Evolutionary conservation across 176 grass and related monocot species (phyloP).

Genomic region (Ensete glaucum): DNA sequence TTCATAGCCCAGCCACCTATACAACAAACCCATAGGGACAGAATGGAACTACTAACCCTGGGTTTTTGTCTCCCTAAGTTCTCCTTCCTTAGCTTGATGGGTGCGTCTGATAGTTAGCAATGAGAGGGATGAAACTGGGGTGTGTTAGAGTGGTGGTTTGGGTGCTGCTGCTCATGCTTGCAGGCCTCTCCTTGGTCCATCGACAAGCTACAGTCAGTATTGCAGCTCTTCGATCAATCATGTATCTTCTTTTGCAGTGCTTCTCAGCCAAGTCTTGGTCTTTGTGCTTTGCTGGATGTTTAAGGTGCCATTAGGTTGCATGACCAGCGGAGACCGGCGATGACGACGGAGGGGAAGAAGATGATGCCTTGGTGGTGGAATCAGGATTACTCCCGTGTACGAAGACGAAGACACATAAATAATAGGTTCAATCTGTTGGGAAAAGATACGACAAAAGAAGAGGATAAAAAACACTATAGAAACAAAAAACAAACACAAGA

Average conservation of each 20-base stretch:
- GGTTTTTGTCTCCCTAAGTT: conserved; percentile 2
- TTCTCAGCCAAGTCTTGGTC: too few species aligned
- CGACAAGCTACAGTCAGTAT: conserved; percentile 32
- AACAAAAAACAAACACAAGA: too few species aligned
- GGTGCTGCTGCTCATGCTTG: conserved; percentile 18
- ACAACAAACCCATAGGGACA: too few species aligned
- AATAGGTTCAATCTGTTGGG: conserved; percentile 29
- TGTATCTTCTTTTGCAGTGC: not conserved
- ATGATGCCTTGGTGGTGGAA: conserved; percentile 40
- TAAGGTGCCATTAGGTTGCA: conserved; percentile 19
- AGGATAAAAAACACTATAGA: too few species aligned
- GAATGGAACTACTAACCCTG: conserved; percentile 1
- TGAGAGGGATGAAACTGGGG: conserved; percentile 18
- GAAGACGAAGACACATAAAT: conserved; percentile 33
- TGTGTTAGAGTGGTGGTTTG: conserved; percentile 11
- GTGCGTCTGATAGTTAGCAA: not conserved
- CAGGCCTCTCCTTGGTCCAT: conserved; percentile 18
- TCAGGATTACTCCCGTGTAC: conserved; percentile 33
- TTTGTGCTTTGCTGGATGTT: not conserved
- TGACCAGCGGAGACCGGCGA: not conserved
- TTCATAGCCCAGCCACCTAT: not conserved
- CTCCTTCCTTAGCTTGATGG: conserved; percentile 17
- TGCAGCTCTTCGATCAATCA: not conserved
- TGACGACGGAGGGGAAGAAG: conserved; percentile 4
- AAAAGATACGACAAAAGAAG: too few species aligned